Base-by-base conservation (phyloP, 2,329 filamentous ascomycete genomes). In the Clarireedia paspali region DNA sequence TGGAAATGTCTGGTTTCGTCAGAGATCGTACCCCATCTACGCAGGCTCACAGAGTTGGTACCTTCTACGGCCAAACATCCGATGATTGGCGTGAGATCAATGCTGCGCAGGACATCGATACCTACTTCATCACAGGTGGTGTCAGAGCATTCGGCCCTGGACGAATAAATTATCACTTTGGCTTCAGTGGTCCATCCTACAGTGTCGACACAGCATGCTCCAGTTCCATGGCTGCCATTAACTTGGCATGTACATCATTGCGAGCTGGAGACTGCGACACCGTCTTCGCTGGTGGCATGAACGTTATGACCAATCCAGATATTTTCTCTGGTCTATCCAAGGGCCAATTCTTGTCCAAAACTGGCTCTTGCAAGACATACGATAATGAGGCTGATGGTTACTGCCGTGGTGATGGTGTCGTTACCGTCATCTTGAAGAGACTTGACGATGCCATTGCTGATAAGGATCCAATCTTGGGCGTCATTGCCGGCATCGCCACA, bases 181-280 rank as follows among this genome's bases (percentile, higher is more conserved):
- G 71, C 1, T 73, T 73, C 64, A 70, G 66, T 3, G 74, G 73
- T 0, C 77, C 80, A 3, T 80, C 77, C 60, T 74, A 81, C 67
- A 81, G 77, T 0, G 67, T 84, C 14, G 80, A 84, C 52, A 83
- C 81, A 0, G 81, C 78, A 20, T 84, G 81, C 66, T 82, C 79
- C 24, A 76, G 75, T 10, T 78, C 76, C 49, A 70, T 83, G 20
- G 75, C 81, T 4, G 76, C 77, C 0, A 71, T 83, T 3, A 77
- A 83, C 61, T 67, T 78, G 36, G 80, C 77, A 2, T 75, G 74
- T 17, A 76, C 79, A 51, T 76, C 74, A 24, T 66, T 83, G 0
- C 69, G 74, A 6, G 69, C 63, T 23, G 72, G 74, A 2, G 76
- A 81, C 47, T 71, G 72, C 0, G 71, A 71, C 3, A 63, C 75